phyloP scores from a whole-genome alignment of 345 rosid species.

The Barbarea vulgaris region DNA sequence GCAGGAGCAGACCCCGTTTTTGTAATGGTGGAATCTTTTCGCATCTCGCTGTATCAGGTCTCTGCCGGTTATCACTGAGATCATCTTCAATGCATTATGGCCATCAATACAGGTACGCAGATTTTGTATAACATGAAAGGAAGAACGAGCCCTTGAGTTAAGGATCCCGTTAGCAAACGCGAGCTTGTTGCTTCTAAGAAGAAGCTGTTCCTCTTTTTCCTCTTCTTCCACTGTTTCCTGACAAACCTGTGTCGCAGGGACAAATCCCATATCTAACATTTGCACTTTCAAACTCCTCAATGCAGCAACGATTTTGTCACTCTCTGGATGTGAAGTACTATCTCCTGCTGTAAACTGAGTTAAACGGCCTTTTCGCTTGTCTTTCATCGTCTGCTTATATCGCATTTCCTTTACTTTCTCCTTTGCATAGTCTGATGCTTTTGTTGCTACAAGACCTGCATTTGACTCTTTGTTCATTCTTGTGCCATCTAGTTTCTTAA shows the following conservation, averaged over 20 bases:
- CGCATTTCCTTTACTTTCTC: constrained; percentile 1
- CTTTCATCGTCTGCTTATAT: background rate
- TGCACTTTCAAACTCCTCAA: constrained; percentile 60
- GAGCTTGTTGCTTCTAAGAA: constrained; percentile 71
- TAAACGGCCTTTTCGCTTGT: constrained; percentile 33
- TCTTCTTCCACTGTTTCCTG: constrained; percentile 58
- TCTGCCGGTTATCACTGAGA: constrained; percentile 79
- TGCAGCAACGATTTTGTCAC: constrained; percentile 48
- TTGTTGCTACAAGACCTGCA: constrained; percentile 59
- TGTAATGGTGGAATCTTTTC: constrained; percentile 64
- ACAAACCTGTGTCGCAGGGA: constrained; percentile 56
- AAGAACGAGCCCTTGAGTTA: constrained; percentile 50
- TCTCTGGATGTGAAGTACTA: constrained; percentile 59
- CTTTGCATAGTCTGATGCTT: constrained; percentile 5
- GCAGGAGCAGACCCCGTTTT: constrained; percentile 65
- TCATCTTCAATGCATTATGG: constrained; percentile 62
- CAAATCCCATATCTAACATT: constrained; percentile 78
- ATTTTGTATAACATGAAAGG: constrained; percentile 57
- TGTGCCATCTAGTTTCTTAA: constrained; percentile 55
- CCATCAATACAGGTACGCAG: constrained; percentile 73
- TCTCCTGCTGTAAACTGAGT: constrained; percentile 68
- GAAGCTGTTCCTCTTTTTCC: constrained; percentile 74
- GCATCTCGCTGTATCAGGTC: constrained; percentile 54
- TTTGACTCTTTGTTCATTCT: constrained; percentile 59
- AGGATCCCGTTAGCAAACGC: constrained; percentile 57